Conservation (phyloP, 495 filamentous ascomycete genomes). For the Amorphotheca resinae region DNA sequence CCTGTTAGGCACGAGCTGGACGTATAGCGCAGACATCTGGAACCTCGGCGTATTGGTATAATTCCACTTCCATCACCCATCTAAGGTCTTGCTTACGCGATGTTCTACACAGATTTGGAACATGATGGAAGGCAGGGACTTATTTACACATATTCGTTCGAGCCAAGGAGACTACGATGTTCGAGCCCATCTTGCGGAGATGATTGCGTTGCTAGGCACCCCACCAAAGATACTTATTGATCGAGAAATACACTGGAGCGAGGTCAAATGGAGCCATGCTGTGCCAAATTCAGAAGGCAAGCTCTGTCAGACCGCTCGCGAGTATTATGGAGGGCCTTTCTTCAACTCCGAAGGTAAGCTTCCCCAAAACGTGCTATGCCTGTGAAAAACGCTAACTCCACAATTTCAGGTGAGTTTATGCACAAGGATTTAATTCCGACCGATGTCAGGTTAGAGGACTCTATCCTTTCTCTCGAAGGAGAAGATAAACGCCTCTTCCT, state of each 20-base stretch:
- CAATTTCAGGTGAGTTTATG: conserved; percentile 4
- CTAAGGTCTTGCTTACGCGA: conserved; percentile 5
- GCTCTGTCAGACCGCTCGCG: conserved; percentile 14
- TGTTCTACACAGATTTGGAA: conserved; percentile 25
- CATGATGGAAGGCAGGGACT: conserved; percentile 21
- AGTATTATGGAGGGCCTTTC: conserved; percentile 21
- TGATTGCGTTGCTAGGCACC: conserved; percentile 25
- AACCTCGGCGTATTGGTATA: conserved; percentile 15
- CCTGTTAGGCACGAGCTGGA: conserved; percentile 10
- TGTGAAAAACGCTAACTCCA: background rate
- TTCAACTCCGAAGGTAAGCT: conserved; percentile 18
- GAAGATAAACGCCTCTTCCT: conserved; percentile 29
- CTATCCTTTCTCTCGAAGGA: conserved; percentile 22
- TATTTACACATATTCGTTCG: conserved; percentile 22
- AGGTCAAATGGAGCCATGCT: conserved; percentile 3
- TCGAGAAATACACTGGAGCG: conserved; percentile 16
- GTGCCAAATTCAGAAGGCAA: conserved; percentile 11
- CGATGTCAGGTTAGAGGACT: conserved; percentile 8
- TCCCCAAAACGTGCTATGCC: background rate
- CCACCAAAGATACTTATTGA: conserved; percentile 22
- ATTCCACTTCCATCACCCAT: conserved; percentile 9
- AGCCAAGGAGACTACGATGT: conserved; percentile 16
- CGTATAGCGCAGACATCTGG: conserved; percentile 16
- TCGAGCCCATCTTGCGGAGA: conserved; percentile 21
- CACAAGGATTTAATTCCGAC: conserved; percentile 9